Evolutionary conservation across 2,329 filamentous ascomycete genomes (phyloP).

Genomic region (Huntiella decipiens): DNA sequence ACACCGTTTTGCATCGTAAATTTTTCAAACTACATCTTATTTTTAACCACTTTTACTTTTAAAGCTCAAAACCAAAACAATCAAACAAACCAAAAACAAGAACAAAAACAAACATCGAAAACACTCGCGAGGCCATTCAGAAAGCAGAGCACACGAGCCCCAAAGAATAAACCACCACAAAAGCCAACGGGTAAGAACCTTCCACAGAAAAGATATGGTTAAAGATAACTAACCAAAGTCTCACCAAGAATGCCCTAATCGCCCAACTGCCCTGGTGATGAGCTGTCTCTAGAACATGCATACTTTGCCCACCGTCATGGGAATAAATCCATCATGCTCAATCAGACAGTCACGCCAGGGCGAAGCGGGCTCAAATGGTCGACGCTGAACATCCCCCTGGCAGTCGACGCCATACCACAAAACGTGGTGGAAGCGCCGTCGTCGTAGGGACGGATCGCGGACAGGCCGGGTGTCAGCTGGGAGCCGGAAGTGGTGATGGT

Average conservation of each 20-base stretch:
- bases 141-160: no score
- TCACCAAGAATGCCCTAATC: no score
- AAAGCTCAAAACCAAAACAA: no score
- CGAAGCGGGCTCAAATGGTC: constrained; percentile 47
- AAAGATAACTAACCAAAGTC: no score
- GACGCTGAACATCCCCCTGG: constrained; percentile 24
- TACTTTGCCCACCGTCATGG: not conserved
- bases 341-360: constrained; percentile 43
- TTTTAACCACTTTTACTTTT: no score
- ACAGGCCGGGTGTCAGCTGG: constrained; percentile 26
- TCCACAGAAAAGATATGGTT: not conserved
- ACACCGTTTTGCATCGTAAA: no score
- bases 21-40: no score
- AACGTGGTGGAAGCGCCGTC: constrained; percentile 16
- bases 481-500: constrained; percentile 11
- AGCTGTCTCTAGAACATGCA: not conserved
- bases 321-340: constrained; percentile 21
- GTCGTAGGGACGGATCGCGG: constrained; percentile 17
- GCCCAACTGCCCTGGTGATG: no score
- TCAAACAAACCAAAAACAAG: no score
- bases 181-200: not conserved
- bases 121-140: constrained; percentile 1
- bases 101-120: no score
- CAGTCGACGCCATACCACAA: constrained; percentile 27
- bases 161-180: not conserved